Evolutionary conservation across 1,139 yeast species (phyloP), one percentile per base, ranked within the genome.

Genomic region (Nematodospora anomalae): DNA sequence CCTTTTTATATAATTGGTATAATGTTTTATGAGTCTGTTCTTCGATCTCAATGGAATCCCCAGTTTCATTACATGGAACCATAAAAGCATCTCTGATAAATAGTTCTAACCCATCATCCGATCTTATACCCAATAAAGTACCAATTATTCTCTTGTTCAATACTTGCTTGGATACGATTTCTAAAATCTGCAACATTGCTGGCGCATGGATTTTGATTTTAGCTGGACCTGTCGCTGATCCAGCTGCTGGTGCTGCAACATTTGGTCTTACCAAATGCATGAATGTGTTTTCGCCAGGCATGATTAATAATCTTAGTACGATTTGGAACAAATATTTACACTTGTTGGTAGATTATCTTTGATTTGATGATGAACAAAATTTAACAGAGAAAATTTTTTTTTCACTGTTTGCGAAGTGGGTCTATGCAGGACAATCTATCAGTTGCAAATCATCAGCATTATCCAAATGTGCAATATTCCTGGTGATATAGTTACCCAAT

Each of bases 31-130:
- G 86, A 53, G 80, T 82, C 43, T 79, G 80, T 53, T 82, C 87
- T 53, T 83, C 92, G 49, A 87, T 80, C 48, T 82, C 77, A 46
- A 84, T 77, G 30, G 85, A 86, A 49, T 71, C 76, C 24, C 85
- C 90, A 32, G 85, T 82, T 57, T 86, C 95, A 43, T 74, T 75
- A 55, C 88, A 87, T 32, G 95, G 94, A 36, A 88, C 94, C 62
- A 87, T 77, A 61, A 81, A 88, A 6, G 90, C 87, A 46, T 80
- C 86, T 54, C 80, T 76, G 50, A 88, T 71, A 53, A 83, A 94
- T 33, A 84, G 73, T 52, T 78, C 85, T 20, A 77, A 64, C n/a
- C 95, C 95, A 58, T 87, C 96, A 47, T 87, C 95, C 13, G 92
- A 83, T 58, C 95, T 76, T 35, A 76, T 68, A 26, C 96, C 96